Conservation (phyloP, 768 basidiomycete genomes). For the Serpula lacrymans region DNA sequence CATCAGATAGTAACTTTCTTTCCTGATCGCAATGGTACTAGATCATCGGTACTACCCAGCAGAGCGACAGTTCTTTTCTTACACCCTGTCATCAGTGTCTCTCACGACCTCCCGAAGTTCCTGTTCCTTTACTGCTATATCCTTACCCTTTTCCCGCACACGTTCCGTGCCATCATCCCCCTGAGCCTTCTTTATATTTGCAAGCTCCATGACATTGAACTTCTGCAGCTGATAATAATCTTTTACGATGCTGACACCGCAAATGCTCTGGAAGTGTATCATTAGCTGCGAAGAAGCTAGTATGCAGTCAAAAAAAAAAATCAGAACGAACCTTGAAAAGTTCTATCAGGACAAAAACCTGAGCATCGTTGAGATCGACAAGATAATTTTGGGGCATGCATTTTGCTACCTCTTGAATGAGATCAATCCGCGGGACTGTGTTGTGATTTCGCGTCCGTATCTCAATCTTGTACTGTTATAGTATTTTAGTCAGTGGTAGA, state of each 20-base stretch:
- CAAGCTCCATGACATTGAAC: conserved; percentile 78
- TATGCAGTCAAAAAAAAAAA: conserved; percentile 1
- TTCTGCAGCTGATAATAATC: conserved; percentile 71
- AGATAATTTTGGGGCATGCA: conserved; percentile 66
- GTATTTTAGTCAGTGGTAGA: too few relatives aligned
- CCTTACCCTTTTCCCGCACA: conserved; percentile 19
- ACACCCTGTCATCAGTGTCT: too few relatives aligned
- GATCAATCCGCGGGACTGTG: conserved; percentile 51
- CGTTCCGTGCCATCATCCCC: conserved; percentile 31
- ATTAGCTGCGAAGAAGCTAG: neutral
- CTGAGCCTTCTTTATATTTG: conserved; percentile 43
- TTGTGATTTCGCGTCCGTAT: conserved; percentile 72
- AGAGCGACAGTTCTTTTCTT: too few relatives aligned
- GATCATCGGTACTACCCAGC: too few relatives aligned
- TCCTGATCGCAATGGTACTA: too few relatives aligned
- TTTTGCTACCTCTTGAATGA: conserved; percentile 68
- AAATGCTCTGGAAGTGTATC: conserved; percentile 52
- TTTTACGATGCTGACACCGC: conserved; percentile 70
- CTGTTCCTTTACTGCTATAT: too few relatives aligned
- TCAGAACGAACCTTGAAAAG: conserved; percentile 66
- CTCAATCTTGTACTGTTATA: conserved; percentile 88
- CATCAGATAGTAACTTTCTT: too few relatives aligned
- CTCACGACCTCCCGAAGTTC: too few relatives aligned
- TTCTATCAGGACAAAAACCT: conserved; percentile 75
- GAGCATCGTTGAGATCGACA: conserved; percentile 66